phyloP scores from a whole-genome alignment of 2,329 filamentous ascomycete genomes.

The Tolypocladium sp. region DNA sequence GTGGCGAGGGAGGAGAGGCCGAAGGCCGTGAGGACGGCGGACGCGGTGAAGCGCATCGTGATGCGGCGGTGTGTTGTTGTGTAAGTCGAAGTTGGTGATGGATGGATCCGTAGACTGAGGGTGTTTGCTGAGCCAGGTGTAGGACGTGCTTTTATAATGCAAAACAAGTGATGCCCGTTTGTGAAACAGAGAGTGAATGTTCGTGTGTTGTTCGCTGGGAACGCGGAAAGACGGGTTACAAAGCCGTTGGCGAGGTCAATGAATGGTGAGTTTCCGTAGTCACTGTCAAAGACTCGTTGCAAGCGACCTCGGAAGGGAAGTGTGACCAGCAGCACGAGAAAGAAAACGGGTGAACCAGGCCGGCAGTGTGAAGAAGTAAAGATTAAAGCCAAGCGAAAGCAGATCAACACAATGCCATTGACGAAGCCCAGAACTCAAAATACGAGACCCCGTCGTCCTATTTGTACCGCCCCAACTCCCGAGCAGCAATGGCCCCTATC shows the following conservation, averaged over 20 bases:
- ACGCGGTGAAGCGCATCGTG: conserved; percentile 17
- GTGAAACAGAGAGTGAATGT: background rate
- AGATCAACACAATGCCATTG: background rate
- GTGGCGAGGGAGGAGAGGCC: conserved; percentile 8
- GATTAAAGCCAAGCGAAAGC: background rate
- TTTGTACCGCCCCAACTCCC: background rate
- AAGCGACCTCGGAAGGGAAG: background rate
- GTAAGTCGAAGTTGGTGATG: background rate
- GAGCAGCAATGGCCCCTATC: background rate
- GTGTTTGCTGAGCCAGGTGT: background rate
- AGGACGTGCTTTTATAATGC: background rate
- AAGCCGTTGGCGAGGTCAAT: background rate
- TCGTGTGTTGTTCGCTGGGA: background rate
- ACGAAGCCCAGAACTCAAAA: no score
- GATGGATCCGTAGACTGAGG: background rate
- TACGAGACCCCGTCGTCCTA: background rate
- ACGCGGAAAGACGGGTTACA: no score
- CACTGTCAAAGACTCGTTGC: background rate
- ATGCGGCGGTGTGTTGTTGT: background rate
- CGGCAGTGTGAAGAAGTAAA: background rate
- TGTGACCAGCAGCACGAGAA: background rate
- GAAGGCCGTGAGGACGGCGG: conserved; percentile 5
- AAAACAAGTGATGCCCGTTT: background rate
- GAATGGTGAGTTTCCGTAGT: background rate
- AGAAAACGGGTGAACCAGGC: background rate